Percentiles rank a stretch among this genome's conserved stretches.
Evolutionary conservation across 441 rosid genomes (phyloP).

Genomic region (Geranium incanum): DNA sequence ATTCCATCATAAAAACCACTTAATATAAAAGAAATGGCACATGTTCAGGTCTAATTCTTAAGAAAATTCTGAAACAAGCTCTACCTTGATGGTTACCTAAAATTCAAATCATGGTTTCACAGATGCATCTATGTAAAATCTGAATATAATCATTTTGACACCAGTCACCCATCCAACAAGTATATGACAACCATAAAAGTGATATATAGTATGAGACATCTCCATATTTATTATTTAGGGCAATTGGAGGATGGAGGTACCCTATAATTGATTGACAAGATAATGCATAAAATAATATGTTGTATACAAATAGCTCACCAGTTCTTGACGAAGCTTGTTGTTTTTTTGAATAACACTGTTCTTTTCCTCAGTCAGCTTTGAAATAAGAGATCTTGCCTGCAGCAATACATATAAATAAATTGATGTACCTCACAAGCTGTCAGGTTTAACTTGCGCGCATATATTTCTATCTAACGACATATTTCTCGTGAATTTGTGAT

Average conservation of each 20-base stretch:
- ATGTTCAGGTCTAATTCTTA: background rate
- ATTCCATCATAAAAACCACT: background rate
- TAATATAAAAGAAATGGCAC: background rate
- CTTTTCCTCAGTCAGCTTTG: conserved; percentile 67
- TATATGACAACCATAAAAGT: background rate
- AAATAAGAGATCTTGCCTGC: conserved; percentile 56
- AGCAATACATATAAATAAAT: conserved; percentile 12
- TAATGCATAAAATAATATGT: conserved; percentile 1
- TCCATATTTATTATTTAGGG: too few species aligned
- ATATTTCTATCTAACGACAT: background rate
- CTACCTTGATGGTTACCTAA: background rate
- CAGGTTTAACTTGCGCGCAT: background rate
- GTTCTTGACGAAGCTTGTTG: conserved; percentile 59
- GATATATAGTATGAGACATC: background rate
- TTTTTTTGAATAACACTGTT: conserved; percentile 52
- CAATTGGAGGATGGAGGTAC: background rate
- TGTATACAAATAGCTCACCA: conserved; percentile 38
- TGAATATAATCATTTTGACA: background rate
- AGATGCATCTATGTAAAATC: background rate
- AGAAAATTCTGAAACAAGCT: background rate
- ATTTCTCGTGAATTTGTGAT: background rate
- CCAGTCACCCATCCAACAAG: background rate
- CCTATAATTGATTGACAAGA: background rate
- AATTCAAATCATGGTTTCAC: background rate
- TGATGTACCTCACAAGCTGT: background rate